Evolutionary conservation across 2,329 filamentous ascomycete species (phyloP), one percentile per base, ranked within the genome.

Genomic region (Epichloe uncinata): DNA sequence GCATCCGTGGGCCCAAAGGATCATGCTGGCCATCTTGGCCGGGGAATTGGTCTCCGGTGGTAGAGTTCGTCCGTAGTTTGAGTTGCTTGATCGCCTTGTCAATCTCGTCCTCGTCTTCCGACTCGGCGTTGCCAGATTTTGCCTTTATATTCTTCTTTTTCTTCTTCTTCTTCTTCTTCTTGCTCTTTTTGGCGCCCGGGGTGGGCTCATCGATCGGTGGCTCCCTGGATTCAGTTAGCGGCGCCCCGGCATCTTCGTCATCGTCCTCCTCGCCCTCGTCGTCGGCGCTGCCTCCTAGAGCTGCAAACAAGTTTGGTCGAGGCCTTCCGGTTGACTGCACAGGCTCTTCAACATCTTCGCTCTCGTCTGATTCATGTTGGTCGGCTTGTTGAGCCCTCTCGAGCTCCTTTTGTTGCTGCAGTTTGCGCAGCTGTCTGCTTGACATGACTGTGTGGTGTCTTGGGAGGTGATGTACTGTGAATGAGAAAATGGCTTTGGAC

Each of bases 21-120:
- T 12, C 61, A 48, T 18, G 50, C 45, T 30, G 53, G 41, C n/a
- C 54, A 51, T 44, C 50, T 47, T 41, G 53, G 40, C 33, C 54
- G 41, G 7, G 41, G 41, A 11, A 41, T 13, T 2, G 35, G 22
- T 15, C n/a, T 7, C 9, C 34, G 16, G 33, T 16, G n/a, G 16
- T n/a, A 11, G 35, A 18, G 13, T 33, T 26, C 4, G 48, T 20
- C 4, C 53, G 45, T 13, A 51, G 47, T 35, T 54, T 26, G 12
- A 79, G 66, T 54, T 75, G 72, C 50, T 69, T 65, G 38, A 81
- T 66, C 2, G 73, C 77, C 51, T 67, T 68, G 55, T 80, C 77
- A 48, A 81, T 79, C 54, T 81, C 77, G 51, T 80, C 76, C 20
- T 71, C 63, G 0, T 63, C 65, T 26, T 59, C 58, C 12, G 20